phyloP scores from a whole-genome alignment of 352 stramenopile genomes.

The Pythium aquatile region DNA sequence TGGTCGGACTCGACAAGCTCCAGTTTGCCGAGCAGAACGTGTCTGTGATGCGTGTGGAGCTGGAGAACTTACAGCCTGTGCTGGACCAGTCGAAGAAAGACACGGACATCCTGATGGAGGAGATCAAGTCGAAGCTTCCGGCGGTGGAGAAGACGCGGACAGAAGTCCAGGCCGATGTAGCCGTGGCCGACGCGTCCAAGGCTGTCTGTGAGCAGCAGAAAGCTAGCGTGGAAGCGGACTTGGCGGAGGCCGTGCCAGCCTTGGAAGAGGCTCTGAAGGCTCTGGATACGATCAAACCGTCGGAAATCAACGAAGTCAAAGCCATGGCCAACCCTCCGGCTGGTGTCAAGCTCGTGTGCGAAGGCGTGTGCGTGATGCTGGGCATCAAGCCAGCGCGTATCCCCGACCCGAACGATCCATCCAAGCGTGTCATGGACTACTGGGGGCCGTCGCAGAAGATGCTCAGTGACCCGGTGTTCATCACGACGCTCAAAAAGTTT shows the following conservation, averaged over 20 bases:
- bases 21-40: conserved; percentile 93
- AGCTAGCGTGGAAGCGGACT: conserved; percentile 81
- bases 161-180: conserved; percentile 80
- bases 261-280: conserved; percentile 92
- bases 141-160: conserved; percentile 78
- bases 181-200: conserved; percentile 81
- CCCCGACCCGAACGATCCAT: conserved; percentile 88
- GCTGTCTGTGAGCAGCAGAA: conserved; percentile 90
- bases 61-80: conserved; percentile 93
- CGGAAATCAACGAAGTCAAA: conserved; percentile 94
- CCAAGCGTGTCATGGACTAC: conserved; percentile 94
- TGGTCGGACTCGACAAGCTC: conserved; percentile 93
- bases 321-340: conserved; percentile 91
- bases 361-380: conserved; percentile 94
- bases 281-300: conserved; percentile 91
- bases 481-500: conserved; percentile 90
- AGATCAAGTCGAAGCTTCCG: conserved; percentile 93
- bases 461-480: conserved; percentile 91
- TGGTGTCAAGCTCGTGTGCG: conserved; percentile 92
- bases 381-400: conserved; percentile 92
- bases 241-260: conserved; percentile 92
- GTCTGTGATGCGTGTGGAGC: conserved; percentile 92
- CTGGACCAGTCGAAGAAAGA: conserved; percentile 90
- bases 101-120: conserved; percentile 92
- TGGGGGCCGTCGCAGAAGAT: conserved; percentile 94